A percentile compares a stretch with the other conserved stretches of the same genome.
Conservation (phyloP, 805 yeast species). For the Maudiozyma serrabonitensis region DNA sequence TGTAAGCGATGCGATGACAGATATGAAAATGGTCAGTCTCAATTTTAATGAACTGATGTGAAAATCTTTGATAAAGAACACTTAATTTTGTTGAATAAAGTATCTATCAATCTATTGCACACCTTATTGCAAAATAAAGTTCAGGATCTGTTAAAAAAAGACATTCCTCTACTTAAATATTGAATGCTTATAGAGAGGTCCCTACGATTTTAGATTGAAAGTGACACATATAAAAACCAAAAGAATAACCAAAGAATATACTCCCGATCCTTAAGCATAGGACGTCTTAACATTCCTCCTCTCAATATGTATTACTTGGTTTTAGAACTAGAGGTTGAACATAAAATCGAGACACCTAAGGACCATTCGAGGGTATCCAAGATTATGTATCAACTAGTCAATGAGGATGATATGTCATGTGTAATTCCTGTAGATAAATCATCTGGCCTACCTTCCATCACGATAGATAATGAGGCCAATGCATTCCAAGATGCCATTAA, state of each 20-base stretch:
- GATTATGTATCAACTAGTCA: slow-evolving; percentile 56
- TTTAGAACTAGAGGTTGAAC: slow-evolving; percentile 7
- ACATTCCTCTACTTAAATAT: too few relatives aligned
- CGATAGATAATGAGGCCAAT: slow-evolving; percentile 51
- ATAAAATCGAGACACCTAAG: slow-evolving; percentile 26
- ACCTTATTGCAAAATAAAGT: too few relatives aligned
- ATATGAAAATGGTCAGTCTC: too few relatives aligned
- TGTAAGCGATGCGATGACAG: not conserved
- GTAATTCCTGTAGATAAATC: slow-evolving; percentile 29
- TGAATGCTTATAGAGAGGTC: too few relatives aligned
- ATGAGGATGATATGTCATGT: slow-evolving; percentile 40
- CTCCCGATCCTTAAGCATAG: too few relatives aligned
- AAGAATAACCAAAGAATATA: not conserved
- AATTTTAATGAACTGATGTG: too few relatives aligned
- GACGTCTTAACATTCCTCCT: too few relatives aligned
- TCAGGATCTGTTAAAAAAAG: too few relatives aligned
- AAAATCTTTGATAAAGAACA: too few relatives aligned
- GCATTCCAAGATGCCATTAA: slow-evolving; percentile 58
- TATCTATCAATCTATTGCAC: too few relatives aligned
- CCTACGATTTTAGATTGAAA: not conserved
- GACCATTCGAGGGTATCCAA: slow-evolving; percentile 63
- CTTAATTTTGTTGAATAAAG: too few relatives aligned
- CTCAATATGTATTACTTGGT: slow-evolving; percentile 9
- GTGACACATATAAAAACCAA: not conserved
- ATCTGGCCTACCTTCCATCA: slow-evolving; percentile 36